A percentile compares a stretch with the other conserved stretches of the same genome.
phyloP scores from a whole-genome alignment of 2,329 filamentous ascomycete species.

The Alternaria gaisen region DNA sequence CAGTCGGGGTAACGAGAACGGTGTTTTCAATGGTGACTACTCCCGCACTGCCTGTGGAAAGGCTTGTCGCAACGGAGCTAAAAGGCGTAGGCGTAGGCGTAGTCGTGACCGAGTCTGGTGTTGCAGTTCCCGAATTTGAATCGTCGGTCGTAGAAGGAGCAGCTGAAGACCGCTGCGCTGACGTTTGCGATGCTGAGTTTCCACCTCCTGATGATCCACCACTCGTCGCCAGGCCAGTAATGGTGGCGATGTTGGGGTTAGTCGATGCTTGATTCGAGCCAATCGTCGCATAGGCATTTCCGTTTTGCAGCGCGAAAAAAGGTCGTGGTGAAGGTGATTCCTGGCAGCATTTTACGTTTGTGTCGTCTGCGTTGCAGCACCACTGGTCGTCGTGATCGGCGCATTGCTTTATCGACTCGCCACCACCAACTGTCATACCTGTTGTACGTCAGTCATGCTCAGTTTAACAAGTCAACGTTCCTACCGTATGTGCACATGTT shows the following conservation, averaged over 20 bases:
- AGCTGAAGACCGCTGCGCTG: conserved; percentile 9
- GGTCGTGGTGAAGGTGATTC: conserved; percentile 40
- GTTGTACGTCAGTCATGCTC: neutral
- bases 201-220: conserved; percentile 18
- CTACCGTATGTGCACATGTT: conserved; percentile 49
- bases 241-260: conserved; percentile 31
- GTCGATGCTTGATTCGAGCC: conserved; percentile 33
- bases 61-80: conserved; percentile 34
- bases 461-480: neutral
- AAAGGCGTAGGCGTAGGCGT: conserved; percentile 28
- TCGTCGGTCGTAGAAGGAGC: conserved; percentile 11
- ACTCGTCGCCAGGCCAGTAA: conserved; percentile 35
- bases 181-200: conserved; percentile 24
- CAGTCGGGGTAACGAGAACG: conserved; percentile 26
- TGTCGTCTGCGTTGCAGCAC: conserved; percentile 47
- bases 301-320: conserved; percentile 45
- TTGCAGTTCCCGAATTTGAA: conserved; percentile 4
- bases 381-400: conserved; percentile 44
- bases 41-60: conserved; percentile 38
- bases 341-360: conserved; percentile 45
- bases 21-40: conserved; percentile 34
- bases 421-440: conserved; percentile 39
- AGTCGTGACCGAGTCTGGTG: conserved; percentile 4
- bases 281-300: conserved; percentile 44
- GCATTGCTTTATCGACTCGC: conserved; percentile 46